Conservation (phyloP, 2,329 filamentous ascomycete species). For the Arthrobotrys megalospora region DNA sequence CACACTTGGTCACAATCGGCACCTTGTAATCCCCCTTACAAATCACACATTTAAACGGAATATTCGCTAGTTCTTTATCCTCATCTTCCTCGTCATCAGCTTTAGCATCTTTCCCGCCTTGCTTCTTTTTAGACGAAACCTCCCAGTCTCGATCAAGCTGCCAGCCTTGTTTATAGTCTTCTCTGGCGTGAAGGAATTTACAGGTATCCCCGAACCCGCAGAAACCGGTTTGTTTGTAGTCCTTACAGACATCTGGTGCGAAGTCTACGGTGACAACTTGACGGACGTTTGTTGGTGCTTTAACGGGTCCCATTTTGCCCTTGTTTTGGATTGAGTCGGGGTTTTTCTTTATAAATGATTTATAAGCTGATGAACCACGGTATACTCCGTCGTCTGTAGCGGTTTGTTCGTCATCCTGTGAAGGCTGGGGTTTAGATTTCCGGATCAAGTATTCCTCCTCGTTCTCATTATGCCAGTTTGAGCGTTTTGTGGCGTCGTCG, state of each 20-base stretch:
- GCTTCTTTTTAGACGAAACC: slow-evolving; percentile 77
- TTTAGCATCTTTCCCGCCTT: slow-evolving; percentile 67
- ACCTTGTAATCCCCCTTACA: slow-evolving; percentile 83
- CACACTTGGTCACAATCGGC: slow-evolving; percentile 89
- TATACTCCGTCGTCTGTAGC: slow-evolving; percentile 76
- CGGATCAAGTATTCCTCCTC: slow-evolving; percentile 67
- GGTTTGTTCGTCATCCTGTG: slow-evolving; percentile 64
- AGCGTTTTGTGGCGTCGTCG: slow-evolving; percentile 91
- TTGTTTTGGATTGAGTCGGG: slow-evolving; percentile 76
- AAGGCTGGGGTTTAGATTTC: slow-evolving; percentile 63
- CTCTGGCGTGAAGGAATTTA: slow-evolving; percentile 83
- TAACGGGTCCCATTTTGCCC: slow-evolving; percentile 82
- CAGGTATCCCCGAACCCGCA: slow-evolving; percentile 83
- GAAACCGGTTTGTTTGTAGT: slow-evolving; percentile 85
- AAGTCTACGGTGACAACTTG: slow-evolving; percentile 93
- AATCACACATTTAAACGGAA: slow-evolving; percentile 91
- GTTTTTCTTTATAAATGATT: slow-evolving; percentile 84
- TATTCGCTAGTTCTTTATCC: slow-evolving; percentile 81
- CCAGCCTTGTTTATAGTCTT: slow-evolving; percentile 92
- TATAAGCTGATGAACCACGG: slow-evolving; percentile 80
- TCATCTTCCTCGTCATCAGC: slow-evolving; percentile 74
- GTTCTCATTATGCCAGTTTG: slow-evolving; percentile 90
- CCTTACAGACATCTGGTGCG: slow-evolving; percentile 93
- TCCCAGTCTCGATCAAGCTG: slow-evolving; percentile 97
- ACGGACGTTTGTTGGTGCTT: slow-evolving; percentile 88